Percentiles rank a stretch among this genome's conserved stretches.
phyloP scores from a whole-genome alignment of 2,329 filamentous ascomycete species.

The Phaeoacremonium minimum region DNA sequence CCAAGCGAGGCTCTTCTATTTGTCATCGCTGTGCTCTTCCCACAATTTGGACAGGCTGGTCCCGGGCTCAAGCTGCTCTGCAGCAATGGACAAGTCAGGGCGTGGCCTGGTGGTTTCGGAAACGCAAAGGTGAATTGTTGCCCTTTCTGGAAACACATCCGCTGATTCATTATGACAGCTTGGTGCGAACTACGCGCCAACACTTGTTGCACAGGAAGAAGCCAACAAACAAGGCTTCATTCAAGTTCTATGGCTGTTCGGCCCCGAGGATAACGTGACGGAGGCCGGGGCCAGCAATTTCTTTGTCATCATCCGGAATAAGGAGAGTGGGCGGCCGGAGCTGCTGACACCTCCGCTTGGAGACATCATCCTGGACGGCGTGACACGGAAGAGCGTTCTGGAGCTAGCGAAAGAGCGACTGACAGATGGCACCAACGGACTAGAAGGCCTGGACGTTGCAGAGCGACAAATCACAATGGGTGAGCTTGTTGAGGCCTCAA shows the following conservation, averaged over 20 bases:
- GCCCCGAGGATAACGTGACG: constrained; percentile 55
- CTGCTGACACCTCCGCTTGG: constrained; percentile 60
- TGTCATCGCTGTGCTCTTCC: constrained; percentile 39
- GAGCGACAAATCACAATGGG: constrained; percentile 59
- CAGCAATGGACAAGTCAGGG: constrained; percentile 56
- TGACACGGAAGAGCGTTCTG: constrained; percentile 59
- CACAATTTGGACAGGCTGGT: constrained; percentile 19
- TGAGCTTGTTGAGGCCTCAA: constrained; percentile 51
- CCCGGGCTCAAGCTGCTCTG: constrained; percentile 48
- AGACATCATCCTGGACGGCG: constrained; percentile 61
- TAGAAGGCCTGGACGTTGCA: constrained; percentile 39
- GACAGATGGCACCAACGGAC: constrained; percentile 14
- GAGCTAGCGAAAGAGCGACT: constrained; percentile 52
- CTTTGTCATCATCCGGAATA: constrained; percentile 58
- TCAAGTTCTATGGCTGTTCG: constrained; percentile 66
- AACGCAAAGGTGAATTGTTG: constrained; percentile 53
- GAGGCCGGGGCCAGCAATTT: constrained; percentile 68
- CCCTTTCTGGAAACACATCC: background rate
- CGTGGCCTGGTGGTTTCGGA: constrained; percentile 67
- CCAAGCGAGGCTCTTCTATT: constrained; percentile 65
- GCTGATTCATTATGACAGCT: background rate
- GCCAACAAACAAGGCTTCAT: constrained; percentile 55
- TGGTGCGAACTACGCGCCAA: constrained; percentile 67
- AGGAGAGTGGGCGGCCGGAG: constrained; percentile 44
- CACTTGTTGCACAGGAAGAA: constrained; percentile 57